Percentiles rank a stretch among this genome's conserved stretches.
Conservation (phyloP, 495 filamentous ascomycete genomes). For the Xylaria grammica region DNA sequence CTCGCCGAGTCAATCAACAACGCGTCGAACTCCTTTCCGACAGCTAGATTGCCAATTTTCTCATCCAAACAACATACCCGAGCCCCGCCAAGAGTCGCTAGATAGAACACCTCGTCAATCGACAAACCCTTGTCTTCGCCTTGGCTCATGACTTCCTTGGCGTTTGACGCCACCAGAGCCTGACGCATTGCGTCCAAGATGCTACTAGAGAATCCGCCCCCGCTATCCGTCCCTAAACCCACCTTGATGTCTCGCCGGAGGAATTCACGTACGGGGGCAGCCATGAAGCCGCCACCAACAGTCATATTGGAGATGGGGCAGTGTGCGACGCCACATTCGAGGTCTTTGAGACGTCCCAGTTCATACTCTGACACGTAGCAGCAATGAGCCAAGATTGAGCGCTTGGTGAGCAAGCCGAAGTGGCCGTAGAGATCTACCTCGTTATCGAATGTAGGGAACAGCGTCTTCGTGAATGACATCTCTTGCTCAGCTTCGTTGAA, state of each 20-base stretch:
- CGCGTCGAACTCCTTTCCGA: constrained; percentile 70
- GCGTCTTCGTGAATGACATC: constrained; percentile 52
- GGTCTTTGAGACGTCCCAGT: constrained; percentile 48
- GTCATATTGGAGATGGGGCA: constrained; percentile 70
- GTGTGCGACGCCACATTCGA: constrained; percentile 64
- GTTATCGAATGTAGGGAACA: constrained; percentile 58
- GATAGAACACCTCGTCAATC: constrained; percentile 61
- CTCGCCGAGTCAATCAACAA: constrained; percentile 54
- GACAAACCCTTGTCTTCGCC: constrained; percentile 56
- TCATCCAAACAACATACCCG: constrained; percentile 61
- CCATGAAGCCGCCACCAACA: constrained; percentile 64
- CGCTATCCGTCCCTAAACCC: constrained; percentile 69
- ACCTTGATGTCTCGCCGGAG: constrained; percentile 65
- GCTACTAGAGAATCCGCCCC: constrained; percentile 65
- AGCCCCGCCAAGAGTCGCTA: constrained; percentile 69
- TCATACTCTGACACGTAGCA: constrained; percentile 63
- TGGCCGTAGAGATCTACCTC: constrained; percentile 62
- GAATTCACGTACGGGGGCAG: constrained; percentile 63
- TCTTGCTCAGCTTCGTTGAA: constrained; percentile 67
- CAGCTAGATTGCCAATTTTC: constrained; percentile 62
- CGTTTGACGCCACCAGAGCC: constrained; percentile 66
- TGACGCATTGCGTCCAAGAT: constrained; percentile 65
- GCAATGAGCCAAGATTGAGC: constrained; percentile 69
- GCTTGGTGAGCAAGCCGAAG: constrained; percentile 57
- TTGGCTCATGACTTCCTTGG: constrained; percentile 52